A percentile compares a stretch with the other conserved stretches of the same genome.
These are phyloP conservation scores for Pichia gijzeniarum DNA, from an alignment of 805 yeast genomes.

Conservation along the genomic window DNA sequence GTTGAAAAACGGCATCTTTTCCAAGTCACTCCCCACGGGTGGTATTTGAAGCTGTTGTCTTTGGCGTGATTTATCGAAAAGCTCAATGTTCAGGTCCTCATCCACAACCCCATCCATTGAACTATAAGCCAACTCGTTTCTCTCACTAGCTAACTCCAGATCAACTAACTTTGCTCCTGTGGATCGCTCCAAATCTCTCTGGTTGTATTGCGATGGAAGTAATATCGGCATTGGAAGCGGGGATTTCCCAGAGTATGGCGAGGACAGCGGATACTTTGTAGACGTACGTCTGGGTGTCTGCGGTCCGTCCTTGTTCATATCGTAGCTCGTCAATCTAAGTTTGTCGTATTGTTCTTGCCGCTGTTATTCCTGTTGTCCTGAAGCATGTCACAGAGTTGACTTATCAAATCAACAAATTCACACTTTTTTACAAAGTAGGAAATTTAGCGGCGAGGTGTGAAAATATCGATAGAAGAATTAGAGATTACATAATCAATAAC, in stretches of 20 bases:
- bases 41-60: conserved; percentile 2
- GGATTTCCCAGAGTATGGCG: conserved; percentile 14
- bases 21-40: conserved; percentile 7
- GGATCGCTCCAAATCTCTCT: background rate
- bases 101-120: background rate
- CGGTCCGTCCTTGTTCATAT: background rate
- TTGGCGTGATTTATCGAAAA: conserved; percentile 1
- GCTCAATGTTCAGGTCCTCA: background rate
- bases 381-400: too few relatives aligned
- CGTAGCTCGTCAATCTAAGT: too few relatives aligned
- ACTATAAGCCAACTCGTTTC: background rate
- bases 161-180: background rate
- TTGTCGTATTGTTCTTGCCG: too few relatives aligned
- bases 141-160: background rate
- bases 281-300: conserved; percentile 1
- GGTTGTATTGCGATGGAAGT: conserved; percentile 2
- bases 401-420: too few relatives aligned
- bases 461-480: too few relatives aligned
- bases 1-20: conserved; percentile 22
- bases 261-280: conserved; percentile 8
- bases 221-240: conserved; percentile 12
- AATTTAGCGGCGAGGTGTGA: too few relatives aligned
- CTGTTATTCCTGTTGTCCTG: too few relatives aligned
- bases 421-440: too few relatives aligned
- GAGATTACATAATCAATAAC: too few relatives aligned